Percentiles rank a stretch among this genome's conserved stretches.
Evolutionary conservation across 176 grass and related monocot species (phyloP).

Genomic region (Aechmea fasciata): DNA sequence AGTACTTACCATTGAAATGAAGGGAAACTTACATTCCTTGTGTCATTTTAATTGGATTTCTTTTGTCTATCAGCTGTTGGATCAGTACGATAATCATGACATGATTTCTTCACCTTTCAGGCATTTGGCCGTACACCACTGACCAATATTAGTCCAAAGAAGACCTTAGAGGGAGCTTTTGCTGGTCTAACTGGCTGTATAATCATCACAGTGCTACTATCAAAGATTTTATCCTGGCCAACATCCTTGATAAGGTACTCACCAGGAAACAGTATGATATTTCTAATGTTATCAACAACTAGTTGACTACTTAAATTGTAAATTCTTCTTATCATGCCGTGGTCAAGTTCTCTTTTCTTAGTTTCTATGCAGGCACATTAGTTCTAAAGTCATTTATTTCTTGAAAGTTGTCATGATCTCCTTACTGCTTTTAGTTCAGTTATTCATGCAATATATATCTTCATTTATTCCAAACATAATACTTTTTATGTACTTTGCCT

Average conservation of each 20-base stretch:
- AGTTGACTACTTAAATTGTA: neutral
- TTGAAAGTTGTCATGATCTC: neutral
- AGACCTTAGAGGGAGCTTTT: conserved; percentile 87
- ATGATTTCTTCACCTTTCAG: conserved; percentile 41
- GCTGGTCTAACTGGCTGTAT: conserved; percentile 87
- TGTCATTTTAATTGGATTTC: neutral
- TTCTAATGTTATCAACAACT: conserved; percentile 3
- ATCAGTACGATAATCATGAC: neutral
- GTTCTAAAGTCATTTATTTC: neutral
- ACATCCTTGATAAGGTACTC: conserved; percentile 51
- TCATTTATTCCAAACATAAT: neutral
- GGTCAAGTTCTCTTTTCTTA: neutral
- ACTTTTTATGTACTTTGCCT: neutral
- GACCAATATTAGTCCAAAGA: conserved; percentile 90
- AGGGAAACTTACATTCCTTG: neutral
- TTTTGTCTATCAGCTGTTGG: neutral
- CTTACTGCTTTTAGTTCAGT: neutral
- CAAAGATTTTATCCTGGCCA: conserved; percentile 61
- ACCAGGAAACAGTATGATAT: neutral
- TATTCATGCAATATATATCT: neutral
- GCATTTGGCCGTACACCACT: conserved; percentile 85
- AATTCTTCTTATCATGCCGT: neutral
- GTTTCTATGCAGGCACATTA: neutral
- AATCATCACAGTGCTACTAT: conserved; percentile 58
- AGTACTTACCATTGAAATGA: neutral